These are phyloP conservation scores for Clitopilus passeckerianus DNA, from an alignment of 768 basidiomycete species.

Conservation along the genomic window DNA sequence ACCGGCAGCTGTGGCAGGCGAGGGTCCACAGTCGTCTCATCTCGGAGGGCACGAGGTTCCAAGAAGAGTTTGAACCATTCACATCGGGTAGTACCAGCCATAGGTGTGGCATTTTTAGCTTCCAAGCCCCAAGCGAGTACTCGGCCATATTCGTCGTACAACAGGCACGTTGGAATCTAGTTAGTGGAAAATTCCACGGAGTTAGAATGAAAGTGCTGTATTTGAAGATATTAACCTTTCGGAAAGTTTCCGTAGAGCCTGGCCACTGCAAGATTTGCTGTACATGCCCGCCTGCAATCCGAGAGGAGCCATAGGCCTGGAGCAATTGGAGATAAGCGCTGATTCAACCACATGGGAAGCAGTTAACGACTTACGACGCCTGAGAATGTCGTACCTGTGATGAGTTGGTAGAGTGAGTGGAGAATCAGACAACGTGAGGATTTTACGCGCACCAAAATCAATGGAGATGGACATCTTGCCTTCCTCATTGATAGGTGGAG, in stretches of 20 bases:
- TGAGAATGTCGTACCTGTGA: conserved; percentile 78
- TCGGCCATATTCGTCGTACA: conserved; percentile 71
- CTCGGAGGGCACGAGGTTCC: conserved; percentile 75
- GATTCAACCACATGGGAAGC: not conserved
- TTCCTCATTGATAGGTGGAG: conserved; percentile 39
- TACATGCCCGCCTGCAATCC: conserved; percentile 71
- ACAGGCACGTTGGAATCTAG: conserved; percentile 74
- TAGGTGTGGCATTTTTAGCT: conserved; percentile 74
- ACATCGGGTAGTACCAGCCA: conserved; percentile 54
- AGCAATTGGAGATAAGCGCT: conserved; percentile 5
- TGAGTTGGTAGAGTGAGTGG: not conserved
- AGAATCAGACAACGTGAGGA: not conserved
- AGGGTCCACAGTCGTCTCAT: conserved; percentile 65
- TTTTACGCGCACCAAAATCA: conserved; percentile 62
- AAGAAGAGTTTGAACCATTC: conserved; percentile 84
- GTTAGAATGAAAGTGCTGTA: not conserved
- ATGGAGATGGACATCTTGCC: conserved; percentile 82
- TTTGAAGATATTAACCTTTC: conserved; percentile 46
- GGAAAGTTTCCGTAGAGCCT: conserved; percentile 79
- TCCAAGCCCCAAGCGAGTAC: conserved; percentile 85
- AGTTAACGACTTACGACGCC: conserved; percentile 61
- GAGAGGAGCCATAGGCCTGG: conserved; percentile 82
- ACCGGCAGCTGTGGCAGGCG: conserved; percentile 79
- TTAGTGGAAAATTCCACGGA: conserved; percentile 2
- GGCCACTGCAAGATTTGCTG: conserved; percentile 89